Conservation (phyloP, 768 basidiomycete species). For the Suillus placidus region DNA sequence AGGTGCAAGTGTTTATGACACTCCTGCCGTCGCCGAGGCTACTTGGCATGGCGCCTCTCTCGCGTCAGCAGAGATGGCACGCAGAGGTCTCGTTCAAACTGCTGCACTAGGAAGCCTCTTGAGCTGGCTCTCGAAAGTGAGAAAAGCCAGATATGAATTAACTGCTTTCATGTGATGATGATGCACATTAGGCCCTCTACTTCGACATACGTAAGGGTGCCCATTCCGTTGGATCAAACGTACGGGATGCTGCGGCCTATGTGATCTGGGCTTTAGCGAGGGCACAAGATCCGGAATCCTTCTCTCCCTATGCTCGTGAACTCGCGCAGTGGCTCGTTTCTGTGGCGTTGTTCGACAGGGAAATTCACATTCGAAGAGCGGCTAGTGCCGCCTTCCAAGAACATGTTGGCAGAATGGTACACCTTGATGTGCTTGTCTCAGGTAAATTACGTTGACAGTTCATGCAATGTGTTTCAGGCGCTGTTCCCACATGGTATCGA, state of each 20-base stretch:
- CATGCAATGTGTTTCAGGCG: conserved; percentile 50
- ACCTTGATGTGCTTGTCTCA: conserved; percentile 13
- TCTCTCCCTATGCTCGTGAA: conserved; percentile 61
- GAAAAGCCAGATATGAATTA: conserved; percentile 14
- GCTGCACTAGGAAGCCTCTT: conserved; percentile 65
- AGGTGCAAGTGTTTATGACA: conserved; percentile 65
- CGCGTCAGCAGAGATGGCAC: conserved; percentile 89
- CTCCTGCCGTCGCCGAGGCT: conserved; percentile 77
- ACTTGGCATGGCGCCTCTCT: conserved; percentile 96
- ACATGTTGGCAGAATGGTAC: conserved; percentile 89
- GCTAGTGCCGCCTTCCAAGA: conserved; percentile 99
- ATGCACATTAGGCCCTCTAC: conserved; percentile 67
- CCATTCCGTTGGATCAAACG: conserved; percentile 92
- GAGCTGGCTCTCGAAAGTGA: conserved; percentile 80
- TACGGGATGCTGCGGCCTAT: conserved; percentile 94
- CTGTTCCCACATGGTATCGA: conserved; percentile 95
- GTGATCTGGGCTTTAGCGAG: conserved; percentile 94
- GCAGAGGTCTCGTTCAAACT: conserved; percentile 70
- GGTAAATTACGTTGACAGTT: conserved; percentile 16
- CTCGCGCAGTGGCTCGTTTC: conserved; percentile 76
- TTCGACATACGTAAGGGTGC: conserved; percentile 92
- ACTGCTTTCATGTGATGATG: conserved; percentile 14
- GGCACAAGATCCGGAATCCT: conserved; percentile 58
- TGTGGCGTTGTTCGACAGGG: conserved; percentile 88
- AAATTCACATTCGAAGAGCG: conserved; percentile 91